Conservation (phyloP, 192 early-diverging fungal species). For the Coemansia sp. region DNA sequence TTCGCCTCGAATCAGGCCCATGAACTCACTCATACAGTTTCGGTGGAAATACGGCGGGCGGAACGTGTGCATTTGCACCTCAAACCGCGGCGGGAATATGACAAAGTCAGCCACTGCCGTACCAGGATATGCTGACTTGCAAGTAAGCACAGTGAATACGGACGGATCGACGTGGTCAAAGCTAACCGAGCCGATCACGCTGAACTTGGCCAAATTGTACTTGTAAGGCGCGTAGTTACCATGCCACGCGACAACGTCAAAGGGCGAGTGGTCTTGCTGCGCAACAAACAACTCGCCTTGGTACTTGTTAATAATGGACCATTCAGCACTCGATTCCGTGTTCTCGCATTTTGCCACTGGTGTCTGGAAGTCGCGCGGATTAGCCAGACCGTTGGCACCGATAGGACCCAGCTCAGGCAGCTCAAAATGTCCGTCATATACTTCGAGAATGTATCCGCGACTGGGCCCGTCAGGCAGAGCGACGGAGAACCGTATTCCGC, state of each 20-base stretch:
- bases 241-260: constrained; percentile 97
- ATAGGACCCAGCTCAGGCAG: constrained; percentile 96
- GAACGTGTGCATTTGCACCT: constrained; percentile 88
- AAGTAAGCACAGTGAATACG: constrained; percentile 93
- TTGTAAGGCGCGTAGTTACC: constrained; percentile 97
- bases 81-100: constrained; percentile 95
- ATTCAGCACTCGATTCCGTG: constrained; percentile 45
- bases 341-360: constrained; percentile 82
- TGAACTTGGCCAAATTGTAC: constrained; percentile 85
- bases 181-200: constrained; percentile 83
- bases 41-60: constrained; percentile 97
- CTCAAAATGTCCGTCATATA: constrained; percentile 88
- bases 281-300: constrained; percentile 77
- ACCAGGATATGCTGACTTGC: constrained; percentile 82
- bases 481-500: constrained; percentile 87
- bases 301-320: constrained; percentile 81
- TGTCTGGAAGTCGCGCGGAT: constrained; percentile 90
- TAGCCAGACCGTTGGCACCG: constrained; percentile 93
- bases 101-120: constrained; percentile 93
- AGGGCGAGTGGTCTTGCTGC: constrained; percentile 80
- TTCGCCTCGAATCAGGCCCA: constrained; percentile 89
- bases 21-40: constrained; percentile 98
- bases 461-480: constrained; percentile 74
- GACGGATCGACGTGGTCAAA: constrained; percentile 94
- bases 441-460: constrained; percentile 91